Conservation (phyloP, 139 green algal genomes). For the Tetradesmus lagerheimii region DNA sequence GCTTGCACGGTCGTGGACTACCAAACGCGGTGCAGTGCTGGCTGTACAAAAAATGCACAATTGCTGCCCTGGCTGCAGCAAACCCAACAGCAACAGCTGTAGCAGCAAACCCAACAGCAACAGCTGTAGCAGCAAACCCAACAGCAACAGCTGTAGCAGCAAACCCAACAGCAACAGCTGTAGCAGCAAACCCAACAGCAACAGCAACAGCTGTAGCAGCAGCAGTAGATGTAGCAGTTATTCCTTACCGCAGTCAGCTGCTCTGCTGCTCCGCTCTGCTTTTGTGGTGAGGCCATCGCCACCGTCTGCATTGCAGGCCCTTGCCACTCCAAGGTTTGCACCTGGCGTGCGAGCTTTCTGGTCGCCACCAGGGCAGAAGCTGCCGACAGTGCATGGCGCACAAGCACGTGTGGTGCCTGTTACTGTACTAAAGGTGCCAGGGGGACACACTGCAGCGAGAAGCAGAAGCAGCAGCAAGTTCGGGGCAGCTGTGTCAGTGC, state of each 20-base stretch:
- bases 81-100: neutral
- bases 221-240: neutral
- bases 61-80: too few species aligned
- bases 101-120: neutral
- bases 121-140: neutral
- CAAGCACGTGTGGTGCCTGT: neutral
- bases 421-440: neutral
- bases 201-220: neutral
- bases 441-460: neutral
- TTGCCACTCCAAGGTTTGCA: neutral
- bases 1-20: too few species aligned
- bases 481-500: neutral
- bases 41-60: neutral
- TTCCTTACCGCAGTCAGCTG: neutral
- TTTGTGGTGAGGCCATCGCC: neutral
- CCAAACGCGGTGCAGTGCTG: too few species aligned
- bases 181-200: neutral
- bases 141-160: neutral
- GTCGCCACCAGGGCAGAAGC: conserved; percentile 1
- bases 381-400: neutral
- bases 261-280: neutral
- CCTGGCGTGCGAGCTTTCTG: neutral
- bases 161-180: neutral
- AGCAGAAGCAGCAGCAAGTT: neutral
- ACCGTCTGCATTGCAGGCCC: neutral